phyloP scores from a whole-genome alignment of 192 early-diverging fungal species.

The Coemansia sp. region DNA sequence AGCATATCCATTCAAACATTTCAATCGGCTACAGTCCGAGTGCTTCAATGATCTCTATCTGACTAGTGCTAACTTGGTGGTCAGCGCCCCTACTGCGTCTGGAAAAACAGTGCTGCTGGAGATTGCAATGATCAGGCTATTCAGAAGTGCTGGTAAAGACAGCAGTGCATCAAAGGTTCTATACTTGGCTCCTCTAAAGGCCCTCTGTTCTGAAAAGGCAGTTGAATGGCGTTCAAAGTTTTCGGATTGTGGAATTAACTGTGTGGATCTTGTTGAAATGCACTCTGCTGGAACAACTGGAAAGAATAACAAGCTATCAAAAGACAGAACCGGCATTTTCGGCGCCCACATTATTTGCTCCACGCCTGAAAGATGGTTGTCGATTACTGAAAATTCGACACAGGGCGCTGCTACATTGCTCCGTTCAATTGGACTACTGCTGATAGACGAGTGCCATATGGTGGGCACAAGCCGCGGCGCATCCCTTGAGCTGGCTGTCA shows the following conservation, averaged over 20 bases:
- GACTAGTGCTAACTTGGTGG: slow-evolving; percentile 20
- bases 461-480: slow-evolving; percentile 64
- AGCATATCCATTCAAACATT: slow-evolving; percentile 27
- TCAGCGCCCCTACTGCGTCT: slow-evolving; percentile 65
- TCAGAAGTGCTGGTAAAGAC: not conserved
- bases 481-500: slow-evolving; percentile 64
- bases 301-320: no score
- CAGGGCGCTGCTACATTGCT: slow-evolving; percentile 16
- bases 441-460: slow-evolving; percentile 74
- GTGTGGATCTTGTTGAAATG: slow-evolving; percentile 59
- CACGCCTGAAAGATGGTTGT: slow-evolving; percentile 75
- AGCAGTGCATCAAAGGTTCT: slow-evolving; percentile 35
- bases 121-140: slow-evolving; percentile 44
- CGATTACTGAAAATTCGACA: slow-evolving; percentile 43
- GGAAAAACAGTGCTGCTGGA: slow-evolving; percentile 70
- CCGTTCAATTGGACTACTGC: slow-evolving; percentile 40
- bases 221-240: slow-evolving; percentile 63
- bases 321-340: not conserved
- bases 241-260: slow-evolving; percentile 32
- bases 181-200: slow-evolving; percentile 70
- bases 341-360: slow-evolving; percentile 58
- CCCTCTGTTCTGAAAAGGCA: slow-evolving; percentile 63
- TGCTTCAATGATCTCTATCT: slow-evolving; percentile 23
- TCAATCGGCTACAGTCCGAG: slow-evolving; percentile 33
- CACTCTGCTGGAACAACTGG: slow-evolving; percentile 7